phyloP scores from a whole-genome alignment of 345 rosid species.

The Gossypium thurberi region DNA sequence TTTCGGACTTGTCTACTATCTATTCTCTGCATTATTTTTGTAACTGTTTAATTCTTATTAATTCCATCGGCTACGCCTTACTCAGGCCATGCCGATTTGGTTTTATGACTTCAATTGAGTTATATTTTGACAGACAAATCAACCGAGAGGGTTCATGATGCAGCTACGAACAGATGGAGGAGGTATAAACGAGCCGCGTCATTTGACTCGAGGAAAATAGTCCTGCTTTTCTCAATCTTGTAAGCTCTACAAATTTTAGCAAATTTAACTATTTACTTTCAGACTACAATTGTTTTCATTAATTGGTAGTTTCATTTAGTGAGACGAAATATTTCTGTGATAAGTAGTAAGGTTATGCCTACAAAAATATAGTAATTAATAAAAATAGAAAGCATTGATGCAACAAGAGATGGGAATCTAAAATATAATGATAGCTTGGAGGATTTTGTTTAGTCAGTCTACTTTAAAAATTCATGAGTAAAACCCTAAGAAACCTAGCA shows the following conservation, averaged over 20 bases:
- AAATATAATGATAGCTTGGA: too few species aligned
- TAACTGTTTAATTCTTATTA: too few species aligned
- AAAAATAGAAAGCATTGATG: neutral
- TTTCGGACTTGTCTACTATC: neutral
- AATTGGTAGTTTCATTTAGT: neutral
- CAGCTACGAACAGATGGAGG: too few species aligned
- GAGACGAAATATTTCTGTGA: neutral
- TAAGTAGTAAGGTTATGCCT: neutral
- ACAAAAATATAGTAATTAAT: neutral
- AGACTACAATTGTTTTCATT: neutral
- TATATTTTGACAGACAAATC: slow-evolving; percentile 31
- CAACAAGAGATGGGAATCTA: neutral
- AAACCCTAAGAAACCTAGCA: too few species aligned
- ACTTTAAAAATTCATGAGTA: too few species aligned
- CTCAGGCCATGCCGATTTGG: neutral
- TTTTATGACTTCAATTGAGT: neutral
- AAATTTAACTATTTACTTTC: slow-evolving; percentile 11
- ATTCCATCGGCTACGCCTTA: neutral
- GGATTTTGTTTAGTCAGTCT: too few species aligned
- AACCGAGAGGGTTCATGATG: too few species aligned
- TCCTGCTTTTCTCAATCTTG: too few species aligned
- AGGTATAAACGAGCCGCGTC: too few species aligned
- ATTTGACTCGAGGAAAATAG: too few species aligned
- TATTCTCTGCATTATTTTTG: neutral
- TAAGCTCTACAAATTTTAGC: too few species aligned